Percentiles rank a stretch among this genome's conserved stretches.
phyloP scores from a whole-genome alignment of 2,329 filamentous ascomycete genomes.

The Exophiala lecanii-corni region DNA sequence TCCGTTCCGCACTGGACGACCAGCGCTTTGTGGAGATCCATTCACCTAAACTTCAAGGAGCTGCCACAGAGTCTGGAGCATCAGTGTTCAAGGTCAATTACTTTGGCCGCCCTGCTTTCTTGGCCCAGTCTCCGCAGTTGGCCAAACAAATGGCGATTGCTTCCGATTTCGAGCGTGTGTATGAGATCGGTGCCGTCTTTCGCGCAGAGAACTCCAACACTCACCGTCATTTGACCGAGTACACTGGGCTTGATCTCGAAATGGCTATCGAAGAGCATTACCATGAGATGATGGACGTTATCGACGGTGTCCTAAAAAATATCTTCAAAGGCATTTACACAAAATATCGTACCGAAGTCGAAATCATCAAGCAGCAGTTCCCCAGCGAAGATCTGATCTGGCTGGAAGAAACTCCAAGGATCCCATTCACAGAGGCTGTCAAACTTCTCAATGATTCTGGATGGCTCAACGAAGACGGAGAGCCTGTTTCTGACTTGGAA shows the following conservation, averaged over 20 bases:
- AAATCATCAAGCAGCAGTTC: constrained; percentile 75
- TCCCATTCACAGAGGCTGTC: constrained; percentile 75
- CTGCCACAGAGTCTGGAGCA: constrained; percentile 84
- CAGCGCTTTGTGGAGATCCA: constrained; percentile 88
- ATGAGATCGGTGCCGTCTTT: constrained; percentile 86
- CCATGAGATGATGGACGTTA: constrained; percentile 73
- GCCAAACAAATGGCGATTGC: constrained; percentile 92
- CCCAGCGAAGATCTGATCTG: constrained; percentile 83
- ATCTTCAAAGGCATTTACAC: constrained; percentile 70
- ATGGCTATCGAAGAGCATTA: constrained; percentile 90
- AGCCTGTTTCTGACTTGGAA: constrained; percentile 64
- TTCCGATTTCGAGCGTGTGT: constrained; percentile 82
- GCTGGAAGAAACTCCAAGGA: constrained; percentile 76
- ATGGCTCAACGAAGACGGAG: constrained; percentile 72
- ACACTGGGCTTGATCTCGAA: constrained; percentile 86
- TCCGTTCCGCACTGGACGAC: constrained; percentile 69
- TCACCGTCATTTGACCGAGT: constrained; percentile 88
- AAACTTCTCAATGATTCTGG: constrained; percentile 74
- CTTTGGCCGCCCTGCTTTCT: constrained; percentile 79
- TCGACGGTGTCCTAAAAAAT: constrained; percentile 76
- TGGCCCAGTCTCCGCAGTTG: constrained; percentile 86
- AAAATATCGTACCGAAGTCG: constrained; percentile 66
- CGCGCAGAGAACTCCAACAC: constrained; percentile 94
- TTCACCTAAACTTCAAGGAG: constrained; percentile 83
- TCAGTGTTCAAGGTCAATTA: constrained; percentile 91